phyloP scores from a whole-genome alignment of 2,329 filamentous ascomycete genomes.

The Metarhizium brunneum region DNA sequence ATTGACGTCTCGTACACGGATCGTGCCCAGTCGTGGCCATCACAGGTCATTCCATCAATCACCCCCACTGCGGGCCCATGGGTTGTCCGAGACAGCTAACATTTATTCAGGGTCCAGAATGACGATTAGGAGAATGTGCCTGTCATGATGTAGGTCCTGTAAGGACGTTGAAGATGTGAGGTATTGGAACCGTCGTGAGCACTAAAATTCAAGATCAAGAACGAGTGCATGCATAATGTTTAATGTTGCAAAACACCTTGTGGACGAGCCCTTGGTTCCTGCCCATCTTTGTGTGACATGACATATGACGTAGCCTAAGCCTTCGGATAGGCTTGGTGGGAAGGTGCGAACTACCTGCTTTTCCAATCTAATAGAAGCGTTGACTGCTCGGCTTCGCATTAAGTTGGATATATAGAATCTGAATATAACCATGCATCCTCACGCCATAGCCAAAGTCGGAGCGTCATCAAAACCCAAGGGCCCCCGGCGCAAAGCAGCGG shows the following conservation, averaged over 20 bases:
- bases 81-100: not conserved
- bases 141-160: too few species aligned
- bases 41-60: not conserved
- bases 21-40: not conserved
- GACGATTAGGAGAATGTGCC: not conserved
- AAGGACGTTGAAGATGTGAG: too few species aligned
- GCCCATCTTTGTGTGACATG: not conserved
- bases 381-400: not conserved
- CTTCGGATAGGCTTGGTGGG: not conserved
- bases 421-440: too few species aligned
- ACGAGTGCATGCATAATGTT: too few species aligned
- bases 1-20: not conserved
- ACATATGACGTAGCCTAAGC: not conserved
- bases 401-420: too few species aligned
- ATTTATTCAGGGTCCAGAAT: not conserved
- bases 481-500: not conserved
- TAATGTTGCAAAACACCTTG: too few species aligned
- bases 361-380: not conserved
- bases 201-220: too few species aligned
- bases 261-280: not conserved
- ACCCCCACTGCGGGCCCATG: not conserved
- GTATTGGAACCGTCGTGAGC: too few species aligned
- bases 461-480: slow-evolving; percentile 1
- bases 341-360: not conserved
- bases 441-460: not conserved